Conservation (phyloP, 2,329 filamentous ascomycete genomes). For the Elsinoe batatas region DNA sequence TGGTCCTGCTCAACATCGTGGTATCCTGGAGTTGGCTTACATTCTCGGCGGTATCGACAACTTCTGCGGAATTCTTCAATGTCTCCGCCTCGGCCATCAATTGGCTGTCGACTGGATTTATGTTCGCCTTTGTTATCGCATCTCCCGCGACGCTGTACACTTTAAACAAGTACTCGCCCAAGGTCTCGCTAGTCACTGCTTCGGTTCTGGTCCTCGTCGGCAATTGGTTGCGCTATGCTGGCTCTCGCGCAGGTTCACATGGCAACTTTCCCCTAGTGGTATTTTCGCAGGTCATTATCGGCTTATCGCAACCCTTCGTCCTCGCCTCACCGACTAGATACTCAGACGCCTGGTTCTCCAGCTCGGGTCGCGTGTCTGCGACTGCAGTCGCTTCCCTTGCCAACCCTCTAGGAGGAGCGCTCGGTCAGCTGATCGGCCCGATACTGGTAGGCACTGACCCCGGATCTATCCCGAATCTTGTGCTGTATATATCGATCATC, state of each 20-base stretch:
- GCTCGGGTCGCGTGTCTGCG: conserved; percentile 70
- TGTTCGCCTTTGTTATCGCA: conserved; percentile 70
- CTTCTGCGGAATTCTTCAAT: conserved; percentile 63
- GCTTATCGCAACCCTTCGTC: conserved; percentile 84
- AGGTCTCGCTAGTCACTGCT: conserved; percentile 62
- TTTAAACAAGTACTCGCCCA: conserved; percentile 67
- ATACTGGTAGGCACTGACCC: conserved; percentile 54
- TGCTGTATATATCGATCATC: conserved; percentile 76
- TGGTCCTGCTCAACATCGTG: conserved; percentile 82
- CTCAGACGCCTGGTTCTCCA: conserved; percentile 90
- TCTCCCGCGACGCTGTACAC: conserved; percentile 65
- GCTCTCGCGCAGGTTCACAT: conserved; percentile 20
- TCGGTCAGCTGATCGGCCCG: conserved; percentile 80
- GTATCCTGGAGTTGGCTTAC: conserved; percentile 97
- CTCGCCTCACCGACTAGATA: conserved; percentile 82
- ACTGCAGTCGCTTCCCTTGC: conserved; percentile 78
- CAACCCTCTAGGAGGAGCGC: conserved; percentile 80
- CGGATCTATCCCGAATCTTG: conserved; percentile 63
- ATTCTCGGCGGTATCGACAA: conserved; percentile 71
- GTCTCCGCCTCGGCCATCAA: conserved; percentile 72
- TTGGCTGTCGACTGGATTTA: conserved; percentile 81
- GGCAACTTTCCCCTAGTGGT: conserved; percentile 68
- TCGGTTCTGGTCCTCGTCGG: conserved; percentile 66
- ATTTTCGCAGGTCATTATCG: conserved; percentile 85
- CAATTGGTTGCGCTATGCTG: conserved; percentile 62